Percentiles rank a stretch among this genome's conserved stretches.
These are phyloP conservation scores for Cladorrhinum sp. DNA, from an alignment of 2,329 filamentous ascomycete species.

Conservation along the genomic window DNA sequence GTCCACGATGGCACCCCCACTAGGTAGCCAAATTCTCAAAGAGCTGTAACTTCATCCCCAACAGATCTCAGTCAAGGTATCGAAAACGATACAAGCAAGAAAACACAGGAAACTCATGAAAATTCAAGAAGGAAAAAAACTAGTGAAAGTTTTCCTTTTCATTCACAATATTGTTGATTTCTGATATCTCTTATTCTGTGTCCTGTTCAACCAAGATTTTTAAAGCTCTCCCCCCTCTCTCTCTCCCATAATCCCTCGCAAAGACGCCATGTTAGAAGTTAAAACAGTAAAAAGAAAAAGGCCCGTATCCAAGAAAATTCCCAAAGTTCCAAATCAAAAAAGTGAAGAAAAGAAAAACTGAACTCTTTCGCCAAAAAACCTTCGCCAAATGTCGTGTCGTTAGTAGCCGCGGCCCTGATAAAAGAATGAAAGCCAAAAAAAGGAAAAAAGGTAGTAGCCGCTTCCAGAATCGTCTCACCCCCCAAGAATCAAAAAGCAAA, in stretches of 20 bases:
- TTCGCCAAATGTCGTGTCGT: neutral
- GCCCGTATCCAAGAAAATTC: too few species aligned
- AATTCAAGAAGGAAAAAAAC: too few species aligned
- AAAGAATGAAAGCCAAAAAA: neutral
- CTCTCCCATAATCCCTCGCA: neutral
- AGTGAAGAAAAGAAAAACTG: neutral
- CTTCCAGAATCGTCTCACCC: neutral
- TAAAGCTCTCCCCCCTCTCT: neutral
- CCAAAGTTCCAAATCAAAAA: neutral
- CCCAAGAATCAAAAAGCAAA: neutral
- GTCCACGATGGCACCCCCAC: too few species aligned
- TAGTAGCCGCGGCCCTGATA: neutral
- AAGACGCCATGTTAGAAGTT: neutral
- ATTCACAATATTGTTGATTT: neutral
- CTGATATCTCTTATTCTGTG: neutral
- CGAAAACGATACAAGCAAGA: too few species aligned
- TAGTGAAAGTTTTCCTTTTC: too few species aligned
- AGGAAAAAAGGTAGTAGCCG: neutral
- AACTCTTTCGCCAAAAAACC: neutral
- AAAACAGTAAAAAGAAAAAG: neutral
- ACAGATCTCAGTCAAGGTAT: too few species aligned
- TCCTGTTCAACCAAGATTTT: neutral
- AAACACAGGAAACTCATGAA: too few species aligned
- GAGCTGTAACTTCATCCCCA: too few species aligned
- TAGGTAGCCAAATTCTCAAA: too few species aligned